phyloP scores from a whole-genome alignment of 1,139 yeast species.

The Scheffersomyces segobiensis region DNA sequence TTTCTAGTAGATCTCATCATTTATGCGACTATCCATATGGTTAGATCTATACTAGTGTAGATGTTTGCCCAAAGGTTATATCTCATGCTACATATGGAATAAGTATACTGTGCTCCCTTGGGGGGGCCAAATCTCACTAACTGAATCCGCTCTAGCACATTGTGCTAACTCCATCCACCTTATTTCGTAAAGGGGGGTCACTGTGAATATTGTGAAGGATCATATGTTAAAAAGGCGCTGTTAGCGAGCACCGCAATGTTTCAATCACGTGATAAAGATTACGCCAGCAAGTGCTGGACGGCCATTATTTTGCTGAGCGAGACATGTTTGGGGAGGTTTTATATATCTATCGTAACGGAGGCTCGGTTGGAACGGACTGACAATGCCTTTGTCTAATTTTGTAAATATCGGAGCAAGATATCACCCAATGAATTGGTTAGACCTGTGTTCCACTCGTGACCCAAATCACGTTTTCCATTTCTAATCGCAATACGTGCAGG shows the following conservation, averaged over 20 bases:
- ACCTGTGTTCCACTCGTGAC: neutral
- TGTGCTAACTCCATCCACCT: neutral
- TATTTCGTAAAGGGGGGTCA: neutral
- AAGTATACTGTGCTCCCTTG: neutral
- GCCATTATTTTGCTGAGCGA: neutral
- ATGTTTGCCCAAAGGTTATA: neutral
- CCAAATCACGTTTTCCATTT: neutral
- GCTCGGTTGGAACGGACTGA: neutral
- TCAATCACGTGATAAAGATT: neutral
- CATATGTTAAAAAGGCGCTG: neutral
- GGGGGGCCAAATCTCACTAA: neutral
- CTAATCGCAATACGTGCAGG: neutral
- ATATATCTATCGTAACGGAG: neutral
- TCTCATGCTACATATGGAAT: neutral
- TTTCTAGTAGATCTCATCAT: conserved; percentile 1
- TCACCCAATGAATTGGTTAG: no score
- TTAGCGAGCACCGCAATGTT: neutral
- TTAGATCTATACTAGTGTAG: neutral
- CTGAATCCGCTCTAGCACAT: neutral
- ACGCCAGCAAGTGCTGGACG: neutral
- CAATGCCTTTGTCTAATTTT: neutral
- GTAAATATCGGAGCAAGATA: neutral
- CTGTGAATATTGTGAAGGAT: neutral
- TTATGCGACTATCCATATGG: neutral
- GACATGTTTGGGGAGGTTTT: neutral